These are phyloP conservation scores for Myxozyma kluyveri DNA, from an alignment of 805 yeast genomes.

Conservation along the genomic window DNA sequence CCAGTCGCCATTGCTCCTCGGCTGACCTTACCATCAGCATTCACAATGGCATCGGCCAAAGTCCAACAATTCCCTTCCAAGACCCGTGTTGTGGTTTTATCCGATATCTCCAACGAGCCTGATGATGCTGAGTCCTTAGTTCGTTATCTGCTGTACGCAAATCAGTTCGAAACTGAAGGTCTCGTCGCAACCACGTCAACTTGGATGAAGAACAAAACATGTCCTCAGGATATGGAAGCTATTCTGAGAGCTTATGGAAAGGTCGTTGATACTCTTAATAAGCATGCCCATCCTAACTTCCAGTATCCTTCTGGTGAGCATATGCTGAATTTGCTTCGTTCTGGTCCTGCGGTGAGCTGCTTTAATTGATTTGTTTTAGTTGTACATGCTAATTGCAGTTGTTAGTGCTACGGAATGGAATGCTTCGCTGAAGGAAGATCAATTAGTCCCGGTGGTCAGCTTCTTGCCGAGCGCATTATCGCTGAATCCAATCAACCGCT, in stretches of 20 bases:
- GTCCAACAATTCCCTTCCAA: not conserved
- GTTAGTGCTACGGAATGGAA: not conserved
- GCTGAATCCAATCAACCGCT: not conserved
- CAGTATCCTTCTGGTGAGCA: conserved; percentile 8
- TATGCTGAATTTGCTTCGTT: not conserved
- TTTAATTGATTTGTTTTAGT: not conserved
- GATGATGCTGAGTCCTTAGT: conserved; percentile 10
- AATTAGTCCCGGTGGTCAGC: not conserved
- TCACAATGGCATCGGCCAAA: no score
- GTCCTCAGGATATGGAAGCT: conserved; percentile 2
- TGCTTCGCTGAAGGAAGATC: not conserved
- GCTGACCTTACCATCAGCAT: no score
- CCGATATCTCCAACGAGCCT: conserved; percentile 13
- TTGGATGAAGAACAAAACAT: conserved; percentile 1
- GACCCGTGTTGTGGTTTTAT: conserved; percentile 1
- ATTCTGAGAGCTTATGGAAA: conserved; percentile 1
- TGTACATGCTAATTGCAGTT: not conserved
- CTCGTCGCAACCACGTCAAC: conserved; percentile 3
- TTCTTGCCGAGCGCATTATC: not conserved
- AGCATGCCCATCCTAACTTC: conserved; percentile 4
- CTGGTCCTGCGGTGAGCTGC: conserved; percentile 8
- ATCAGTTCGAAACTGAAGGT: conserved; percentile 5
- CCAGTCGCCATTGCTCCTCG: no score
- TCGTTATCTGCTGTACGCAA: conserved; percentile 6
- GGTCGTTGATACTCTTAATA: conserved; percentile 4